Conservation (phyloP, 176 grass and related monocot genomes). For the Dactylis glomerata region DNA sequence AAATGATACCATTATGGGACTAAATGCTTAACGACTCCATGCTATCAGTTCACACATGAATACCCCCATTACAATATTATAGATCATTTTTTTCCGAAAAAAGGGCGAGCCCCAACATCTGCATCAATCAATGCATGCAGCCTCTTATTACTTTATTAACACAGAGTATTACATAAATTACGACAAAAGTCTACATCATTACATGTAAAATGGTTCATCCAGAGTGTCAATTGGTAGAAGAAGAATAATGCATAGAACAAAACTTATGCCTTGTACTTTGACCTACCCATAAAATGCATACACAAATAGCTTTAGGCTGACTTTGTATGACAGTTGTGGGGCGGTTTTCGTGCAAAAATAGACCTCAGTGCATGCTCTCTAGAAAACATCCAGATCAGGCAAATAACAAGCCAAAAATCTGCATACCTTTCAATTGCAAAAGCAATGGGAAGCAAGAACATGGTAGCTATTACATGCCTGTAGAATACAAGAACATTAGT, state of each 20-base stretch:
- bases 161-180: too few relatives aligned
- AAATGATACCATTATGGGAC: neutral
- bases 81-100: too few relatives aligned
- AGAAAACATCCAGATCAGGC: neutral
- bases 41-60: neutral
- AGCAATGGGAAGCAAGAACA: conserved; percentile 24
- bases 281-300: conserved; percentile 33
- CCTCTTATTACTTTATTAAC: too few relatives aligned
- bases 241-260: neutral
- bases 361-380: neutral
- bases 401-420: conserved; percentile 1
- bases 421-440: conserved; percentile 38
- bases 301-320: conserved; percentile 30
- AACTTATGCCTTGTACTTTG: neutral
- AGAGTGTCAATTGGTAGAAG: neutral
- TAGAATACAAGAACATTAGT: conserved; percentile 47
- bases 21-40: neutral
- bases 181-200: neutral
- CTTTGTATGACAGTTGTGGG: conserved; percentile 16
- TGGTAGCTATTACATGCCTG: conserved; percentile 23
- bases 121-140: too few relatives aligned
- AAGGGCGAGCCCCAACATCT: too few relatives aligned
- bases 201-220: neutral
- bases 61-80: neutral
- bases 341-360: conserved; percentile 24